Conservation (phyloP, 2,329 filamentous ascomycete genomes). For the Penicillium glabrum region DNA sequence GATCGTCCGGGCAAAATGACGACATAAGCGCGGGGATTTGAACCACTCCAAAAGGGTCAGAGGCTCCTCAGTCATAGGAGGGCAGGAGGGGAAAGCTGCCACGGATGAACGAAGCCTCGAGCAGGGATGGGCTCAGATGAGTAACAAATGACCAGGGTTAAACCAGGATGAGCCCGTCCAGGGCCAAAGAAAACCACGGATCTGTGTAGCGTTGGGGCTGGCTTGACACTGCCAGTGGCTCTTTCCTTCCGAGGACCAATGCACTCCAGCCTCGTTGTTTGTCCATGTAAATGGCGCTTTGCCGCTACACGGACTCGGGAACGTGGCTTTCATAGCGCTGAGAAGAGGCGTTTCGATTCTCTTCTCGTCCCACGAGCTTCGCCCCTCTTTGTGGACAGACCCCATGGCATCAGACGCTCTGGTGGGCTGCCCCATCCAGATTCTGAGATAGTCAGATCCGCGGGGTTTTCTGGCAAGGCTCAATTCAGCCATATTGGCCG, state of each 20-base stretch:
- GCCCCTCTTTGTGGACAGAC: background rate
- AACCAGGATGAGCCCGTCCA: constrained; percentile 20
- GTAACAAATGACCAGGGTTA: constrained; percentile 18
- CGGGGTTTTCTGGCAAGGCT: background rate
- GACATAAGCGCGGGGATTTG: constrained; percentile 17
- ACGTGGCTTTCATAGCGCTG: constrained; percentile 11
- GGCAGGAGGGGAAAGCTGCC: constrained; percentile 7
- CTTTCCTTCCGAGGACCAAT: constrained; percentile 22
- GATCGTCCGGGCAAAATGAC: constrained; percentile 16
- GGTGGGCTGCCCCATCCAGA: background rate
- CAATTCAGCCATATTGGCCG: background rate
- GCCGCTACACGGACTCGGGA: constrained; percentile 7
- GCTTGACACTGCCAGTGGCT: constrained; percentile 13
- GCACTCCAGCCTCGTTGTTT: constrained; percentile 13
- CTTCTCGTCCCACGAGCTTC: background rate
- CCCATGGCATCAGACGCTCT: background rate
- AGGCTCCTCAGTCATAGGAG: constrained; percentile 9
- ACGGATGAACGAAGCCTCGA: constrained; percentile 16
- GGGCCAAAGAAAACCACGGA: constrained; percentile 18
- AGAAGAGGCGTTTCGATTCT: background rate
- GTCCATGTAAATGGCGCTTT: constrained; percentile 1
- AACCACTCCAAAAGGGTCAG: constrained; percentile 9
- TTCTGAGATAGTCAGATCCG: background rate
- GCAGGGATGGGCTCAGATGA: constrained; percentile 21
- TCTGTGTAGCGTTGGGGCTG: constrained; percentile 21